Evolutionary conservation across 805 yeast species (phyloP).

Genomic region (Saccharomycopsis sp.): DNA sequence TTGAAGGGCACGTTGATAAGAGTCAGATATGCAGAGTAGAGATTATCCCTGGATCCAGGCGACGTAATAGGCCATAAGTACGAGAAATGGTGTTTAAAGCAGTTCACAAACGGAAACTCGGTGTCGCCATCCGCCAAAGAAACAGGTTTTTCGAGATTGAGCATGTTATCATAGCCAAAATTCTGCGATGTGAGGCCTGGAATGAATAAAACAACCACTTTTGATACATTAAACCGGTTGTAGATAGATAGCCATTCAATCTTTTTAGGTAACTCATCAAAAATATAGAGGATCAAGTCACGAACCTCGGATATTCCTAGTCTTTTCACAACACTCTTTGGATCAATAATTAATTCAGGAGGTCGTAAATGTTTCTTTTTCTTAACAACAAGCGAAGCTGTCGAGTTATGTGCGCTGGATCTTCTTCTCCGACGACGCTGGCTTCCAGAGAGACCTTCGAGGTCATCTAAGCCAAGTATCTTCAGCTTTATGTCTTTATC

Average conservation of each 20-base stretch:
- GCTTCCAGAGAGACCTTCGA: not conserved
- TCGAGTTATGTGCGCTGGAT: conserved; percentile 23
- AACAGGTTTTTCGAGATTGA: conserved; percentile 15
- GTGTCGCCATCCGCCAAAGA: conserved; percentile 8
- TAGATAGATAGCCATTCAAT: conserved; percentile 46
- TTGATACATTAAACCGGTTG: conserved; percentile 43
- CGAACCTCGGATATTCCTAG: conserved; percentile 37
- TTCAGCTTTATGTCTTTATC: not conserved
- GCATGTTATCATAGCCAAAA: conserved; percentile 32
- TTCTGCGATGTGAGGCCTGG: conserved; percentile 55
- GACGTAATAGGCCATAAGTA: conserved; percentile 43
- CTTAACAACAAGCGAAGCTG: conserved; percentile 18
- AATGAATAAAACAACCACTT: conserved; percentile 50
- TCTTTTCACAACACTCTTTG: conserved; percentile 27
- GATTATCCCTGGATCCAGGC: conserved; percentile 60
- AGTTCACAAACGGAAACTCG: conserved; percentile 24
- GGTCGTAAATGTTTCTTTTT: conserved; percentile 30
- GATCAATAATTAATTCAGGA: conserved; percentile 31
- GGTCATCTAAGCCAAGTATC: not conserved
- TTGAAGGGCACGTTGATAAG: conserved; percentile 52
- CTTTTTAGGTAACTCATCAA: conserved; percentile 33
- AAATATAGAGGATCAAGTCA: conserved; percentile 38
- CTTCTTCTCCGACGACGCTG: conserved; percentile 25
- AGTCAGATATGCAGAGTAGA: conserved; percentile 48
- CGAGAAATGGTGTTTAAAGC: conserved; percentile 36